Evolutionary conservation across 768 basidiomycete genomes (phyloP), one percentile per base, ranked within the genome.

Genomic region (Termitomyces sp.): DNA sequence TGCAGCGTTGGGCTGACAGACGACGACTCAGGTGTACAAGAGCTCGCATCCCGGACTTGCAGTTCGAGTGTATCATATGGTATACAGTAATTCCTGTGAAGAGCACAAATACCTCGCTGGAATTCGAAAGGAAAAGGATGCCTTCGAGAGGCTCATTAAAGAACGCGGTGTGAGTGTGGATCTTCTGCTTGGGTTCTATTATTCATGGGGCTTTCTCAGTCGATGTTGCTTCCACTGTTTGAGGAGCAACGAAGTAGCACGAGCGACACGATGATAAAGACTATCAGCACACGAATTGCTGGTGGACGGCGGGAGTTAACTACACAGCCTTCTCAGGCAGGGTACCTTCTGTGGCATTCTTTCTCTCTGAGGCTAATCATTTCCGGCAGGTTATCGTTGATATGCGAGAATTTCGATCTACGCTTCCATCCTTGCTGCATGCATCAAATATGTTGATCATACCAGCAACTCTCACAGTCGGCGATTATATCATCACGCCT

Each of bases 391-490:
- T 99, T 48, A 86, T 99, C 58, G 94, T 98, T 23, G 97, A 98
- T 70, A 88, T 98, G 83, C 84, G 96, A 62, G 97, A 99, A 70
- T 98, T 99, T 70, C 80, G 94, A 28, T 98, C 96, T 2, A 84
- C 93, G 0, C 73, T 99, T 10, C 97, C 95, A 0, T 94, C 91
- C 0, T 69, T 99, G 5, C 75, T 98, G 8, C 94, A 98, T 64
- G 93, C 91, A 0, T 80, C 91, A 0, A 79, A 80, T 44, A 71
- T 96, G 42, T 73, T 87, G 35, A 84, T 98, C 42, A 77, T 94
- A n/a, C 96, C 97, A 0, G 88, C 89, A 0, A 98, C 95, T 0
- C 75, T 99, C 59, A 93, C 90, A 0, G 89, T 98, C 2, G 97
- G 97, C 2, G 97, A 99, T 70, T 99, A 99, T 66, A 89, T 99